Conservation (phyloP, 371 early-diverging fungal genomes). For the Amoeboaphelidium occidentale region DNA sequence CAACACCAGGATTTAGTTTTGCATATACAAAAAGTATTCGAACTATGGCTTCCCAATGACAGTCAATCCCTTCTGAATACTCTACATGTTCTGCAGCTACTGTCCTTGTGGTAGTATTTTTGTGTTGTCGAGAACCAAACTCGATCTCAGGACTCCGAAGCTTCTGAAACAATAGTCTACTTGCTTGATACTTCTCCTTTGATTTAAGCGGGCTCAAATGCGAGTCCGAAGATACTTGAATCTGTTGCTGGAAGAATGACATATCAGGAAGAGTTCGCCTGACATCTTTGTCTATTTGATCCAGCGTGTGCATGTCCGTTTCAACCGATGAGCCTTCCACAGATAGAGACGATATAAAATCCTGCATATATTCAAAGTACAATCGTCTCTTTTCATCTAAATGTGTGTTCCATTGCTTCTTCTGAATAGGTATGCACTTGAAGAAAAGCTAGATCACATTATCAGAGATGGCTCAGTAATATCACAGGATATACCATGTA, state of each 20-base stretch:
- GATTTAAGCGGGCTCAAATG: conserved; percentile 15
- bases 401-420: too few species aligned
- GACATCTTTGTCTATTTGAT: conserved; percentile 63
- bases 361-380: too few species aligned
- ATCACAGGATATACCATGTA: too few species aligned
- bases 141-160: too few species aligned
- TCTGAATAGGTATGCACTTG: too few species aligned
- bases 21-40: conserved; percentile 58
- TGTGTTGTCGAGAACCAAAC: conserved; percentile 19
- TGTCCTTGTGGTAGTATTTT: background rate
- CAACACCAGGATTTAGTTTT: conserved; percentile 56
- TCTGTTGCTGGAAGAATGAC: conserved; percentile 44
- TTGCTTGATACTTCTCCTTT: conserved; percentile 1
- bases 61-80: conserved; percentile 18
- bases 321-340: too few species aligned
- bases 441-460: too few species aligned
- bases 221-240: conserved; percentile 22
- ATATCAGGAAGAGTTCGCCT: conserved; percentile 54
- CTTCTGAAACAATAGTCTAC: too few species aligned
- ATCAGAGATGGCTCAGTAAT: too few species aligned
- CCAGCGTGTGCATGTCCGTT: too few species aligned
- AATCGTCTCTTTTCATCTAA: too few species aligned
- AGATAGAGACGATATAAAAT: too few species aligned
- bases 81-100: background rate
- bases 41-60: conserved; percentile 62